phyloP scores from a whole-genome alignment of 352 stramenopile genomes.

The Globisporangium yorkense region DNA sequence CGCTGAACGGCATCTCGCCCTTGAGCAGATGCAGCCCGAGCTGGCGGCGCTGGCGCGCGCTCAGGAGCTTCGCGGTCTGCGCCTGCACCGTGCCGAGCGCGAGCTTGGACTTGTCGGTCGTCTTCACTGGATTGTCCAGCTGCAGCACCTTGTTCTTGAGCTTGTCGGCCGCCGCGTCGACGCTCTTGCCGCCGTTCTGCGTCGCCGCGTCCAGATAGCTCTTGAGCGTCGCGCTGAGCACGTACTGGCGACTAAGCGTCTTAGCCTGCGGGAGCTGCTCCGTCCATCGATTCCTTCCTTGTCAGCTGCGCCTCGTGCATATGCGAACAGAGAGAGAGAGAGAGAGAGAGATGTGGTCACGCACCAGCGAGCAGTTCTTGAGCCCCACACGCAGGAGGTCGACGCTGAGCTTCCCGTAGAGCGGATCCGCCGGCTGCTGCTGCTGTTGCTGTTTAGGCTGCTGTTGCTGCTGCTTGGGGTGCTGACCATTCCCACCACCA shows the following conservation, averaged over 20 bases:
- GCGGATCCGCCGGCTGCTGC: slow-evolving; percentile 20
- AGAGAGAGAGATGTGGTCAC: neutral
- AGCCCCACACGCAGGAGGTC: slow-evolving; percentile 50
- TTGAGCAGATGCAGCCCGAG: slow-evolving; percentile 49
- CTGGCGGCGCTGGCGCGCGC: slow-evolving; percentile 49
- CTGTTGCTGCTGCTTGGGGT: slow-evolving; percentile 4
- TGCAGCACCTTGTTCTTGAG: slow-evolving; percentile 80
- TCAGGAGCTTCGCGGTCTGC: slow-evolving; percentile 54
- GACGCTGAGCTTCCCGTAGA: slow-evolving; percentile 51
- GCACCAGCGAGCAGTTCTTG: slow-evolving; percentile 66
- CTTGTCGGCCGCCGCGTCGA: slow-evolving; percentile 26
- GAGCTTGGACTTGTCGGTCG: slow-evolving; percentile 21
- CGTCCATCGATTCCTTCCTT: neutral
- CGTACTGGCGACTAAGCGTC: slow-evolving; percentile 18
- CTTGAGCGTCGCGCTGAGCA: slow-evolving; percentile 27
- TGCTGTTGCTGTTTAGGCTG: neutral
- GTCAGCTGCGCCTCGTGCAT: neutral
- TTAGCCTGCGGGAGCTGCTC: slow-evolving; percentile 23
- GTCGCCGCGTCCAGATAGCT: slow-evolving; percentile 30
- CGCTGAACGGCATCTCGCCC: slow-evolving; percentile 36
- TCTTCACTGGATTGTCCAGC: slow-evolving; percentile 67
- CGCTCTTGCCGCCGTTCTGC: slow-evolving; percentile 4
- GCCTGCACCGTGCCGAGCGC: slow-evolving; percentile 25
- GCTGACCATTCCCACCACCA: neutral
- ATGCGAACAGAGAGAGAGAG: neutral